Evolutionary conservation across 2,329 filamentous ascomycete genomes (phyloP).

Genomic region (Beauveria bassiana): DNA sequence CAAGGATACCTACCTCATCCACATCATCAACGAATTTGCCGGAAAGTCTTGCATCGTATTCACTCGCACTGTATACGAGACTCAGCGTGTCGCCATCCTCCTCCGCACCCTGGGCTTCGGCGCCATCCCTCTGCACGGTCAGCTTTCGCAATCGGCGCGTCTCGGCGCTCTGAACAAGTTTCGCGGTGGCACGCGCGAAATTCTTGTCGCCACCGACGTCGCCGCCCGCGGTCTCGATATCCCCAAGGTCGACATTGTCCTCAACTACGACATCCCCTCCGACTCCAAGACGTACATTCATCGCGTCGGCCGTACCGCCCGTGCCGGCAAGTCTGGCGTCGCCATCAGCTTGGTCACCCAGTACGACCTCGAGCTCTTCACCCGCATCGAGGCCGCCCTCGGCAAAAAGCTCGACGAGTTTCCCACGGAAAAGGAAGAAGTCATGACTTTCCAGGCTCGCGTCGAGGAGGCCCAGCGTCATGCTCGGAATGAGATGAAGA

Average conservation of each 20-base stretch:
- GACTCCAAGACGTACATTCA: conserved; percentile 91
- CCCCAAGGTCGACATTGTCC: conserved; percentile 77
- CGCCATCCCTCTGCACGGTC: conserved; percentile 87
- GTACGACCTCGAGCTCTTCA: conserved; percentile 75
- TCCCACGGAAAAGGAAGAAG: conserved; percentile 68
- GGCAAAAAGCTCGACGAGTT: conserved; percentile 69
- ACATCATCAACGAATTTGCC: conserved; percentile 75
- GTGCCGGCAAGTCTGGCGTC: conserved; percentile 76
- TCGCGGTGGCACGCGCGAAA: conserved; percentile 67
- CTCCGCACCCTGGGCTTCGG: conserved; percentile 79
- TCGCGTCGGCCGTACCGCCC: conserved; percentile 78
- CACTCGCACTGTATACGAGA: conserved; percentile 84
- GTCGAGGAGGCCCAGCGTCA: conserved; percentile 79
- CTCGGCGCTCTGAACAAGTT: conserved; percentile 89
- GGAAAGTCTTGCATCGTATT: conserved; percentile 89
- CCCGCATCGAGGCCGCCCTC: conserved; percentile 74
- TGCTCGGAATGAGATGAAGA: conserved; percentile 75
- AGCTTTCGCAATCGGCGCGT: conserved; percentile 80
- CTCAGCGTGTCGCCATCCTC: conserved; percentile 76
- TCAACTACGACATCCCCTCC: conserved; percentile 78
- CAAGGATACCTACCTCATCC: conserved; percentile 87
- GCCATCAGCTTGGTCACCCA: conserved; percentile 79
- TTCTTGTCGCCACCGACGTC: conserved; percentile 91
- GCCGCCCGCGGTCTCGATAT: conserved; percentile 89
- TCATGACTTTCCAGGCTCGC: conserved; percentile 69